These are phyloP conservation scores for Quercus glauca DNA, from an alignment of 306 rosid genomes.

Conservation along the genomic window DNA sequence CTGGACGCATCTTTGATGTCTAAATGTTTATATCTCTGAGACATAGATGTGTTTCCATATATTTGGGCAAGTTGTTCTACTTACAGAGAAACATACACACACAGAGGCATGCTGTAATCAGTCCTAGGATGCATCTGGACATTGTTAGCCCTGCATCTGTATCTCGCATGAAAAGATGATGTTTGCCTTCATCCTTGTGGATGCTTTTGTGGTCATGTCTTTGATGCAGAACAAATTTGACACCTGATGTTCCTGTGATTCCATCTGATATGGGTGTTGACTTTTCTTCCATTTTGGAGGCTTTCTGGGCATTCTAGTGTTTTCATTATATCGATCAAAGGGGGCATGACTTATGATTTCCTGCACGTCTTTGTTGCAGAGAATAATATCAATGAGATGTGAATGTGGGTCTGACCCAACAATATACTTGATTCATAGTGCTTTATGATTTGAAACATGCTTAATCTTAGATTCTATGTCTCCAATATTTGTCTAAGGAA, in stretches of 20 bases:
- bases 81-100: too few relatives aligned
- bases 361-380: neutral
- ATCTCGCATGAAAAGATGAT: neutral
- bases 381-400: neutral
- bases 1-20: neutral
- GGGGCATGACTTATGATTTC: neutral
- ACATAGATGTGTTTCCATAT: neutral
- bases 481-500: neutral
- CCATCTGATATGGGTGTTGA: too few relatives aligned
- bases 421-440: neutral
- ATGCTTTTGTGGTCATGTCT: too few relatives aligned
- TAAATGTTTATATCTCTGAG: neutral
- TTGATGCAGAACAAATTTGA: too few relatives aligned
- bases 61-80: neutral
- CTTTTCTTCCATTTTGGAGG: too few relatives aligned
- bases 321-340: neutral
- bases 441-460: neutral
- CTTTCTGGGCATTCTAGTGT: too few relatives aligned
- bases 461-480: neutral
- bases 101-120: neutral
- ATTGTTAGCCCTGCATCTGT: neutral
- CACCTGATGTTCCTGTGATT: too few relatives aligned
- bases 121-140: neutral
- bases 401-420: neutral
- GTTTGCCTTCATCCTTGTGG: too few relatives aligned